Conservation (phyloP, 495 filamentous ascomycete genomes). For the Neurospora sp. region DNA sequence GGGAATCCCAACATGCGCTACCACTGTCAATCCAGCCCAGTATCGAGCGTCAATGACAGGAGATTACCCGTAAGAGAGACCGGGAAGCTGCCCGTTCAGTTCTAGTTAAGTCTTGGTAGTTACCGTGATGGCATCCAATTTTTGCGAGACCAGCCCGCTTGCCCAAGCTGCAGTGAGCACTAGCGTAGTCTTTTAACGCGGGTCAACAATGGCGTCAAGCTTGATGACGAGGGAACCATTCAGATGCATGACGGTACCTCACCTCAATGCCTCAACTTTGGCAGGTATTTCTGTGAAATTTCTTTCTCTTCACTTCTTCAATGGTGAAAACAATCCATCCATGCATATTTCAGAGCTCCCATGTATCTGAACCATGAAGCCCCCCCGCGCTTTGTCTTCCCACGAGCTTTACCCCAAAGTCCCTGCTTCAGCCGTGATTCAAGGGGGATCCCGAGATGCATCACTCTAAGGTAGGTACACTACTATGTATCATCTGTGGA, state of each 20-base stretch:
- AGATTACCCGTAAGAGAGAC: not conserved
- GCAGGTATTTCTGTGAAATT: not conserved
- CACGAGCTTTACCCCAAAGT: not conserved
- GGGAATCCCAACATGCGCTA: not conserved
- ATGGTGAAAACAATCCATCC: not conserved
- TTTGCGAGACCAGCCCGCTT: not conserved
- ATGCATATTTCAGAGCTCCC: not conserved
- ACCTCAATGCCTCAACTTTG: not conserved
- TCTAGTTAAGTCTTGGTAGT: not conserved
- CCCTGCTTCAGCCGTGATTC: not conserved
- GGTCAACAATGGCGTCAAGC: not conserved
- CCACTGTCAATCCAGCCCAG: not conserved
- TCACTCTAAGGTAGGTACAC: not conserved
- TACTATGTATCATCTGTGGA: not conserved
- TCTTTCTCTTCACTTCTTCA: not conserved
- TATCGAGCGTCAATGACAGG: not conserved
- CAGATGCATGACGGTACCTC: not conserved
- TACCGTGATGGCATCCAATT: not conserved
- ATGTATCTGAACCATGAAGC: not conserved
- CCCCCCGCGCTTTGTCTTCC: not conserved
- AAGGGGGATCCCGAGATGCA: not conserved
- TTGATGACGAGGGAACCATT: not conserved
- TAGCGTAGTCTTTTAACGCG: not conserved
- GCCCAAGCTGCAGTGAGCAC: not conserved
- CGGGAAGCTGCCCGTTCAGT: not conserved